phyloP scores from a whole-genome alignment of 352 stramenopile species.

The Pythium angustatum region DNA sequence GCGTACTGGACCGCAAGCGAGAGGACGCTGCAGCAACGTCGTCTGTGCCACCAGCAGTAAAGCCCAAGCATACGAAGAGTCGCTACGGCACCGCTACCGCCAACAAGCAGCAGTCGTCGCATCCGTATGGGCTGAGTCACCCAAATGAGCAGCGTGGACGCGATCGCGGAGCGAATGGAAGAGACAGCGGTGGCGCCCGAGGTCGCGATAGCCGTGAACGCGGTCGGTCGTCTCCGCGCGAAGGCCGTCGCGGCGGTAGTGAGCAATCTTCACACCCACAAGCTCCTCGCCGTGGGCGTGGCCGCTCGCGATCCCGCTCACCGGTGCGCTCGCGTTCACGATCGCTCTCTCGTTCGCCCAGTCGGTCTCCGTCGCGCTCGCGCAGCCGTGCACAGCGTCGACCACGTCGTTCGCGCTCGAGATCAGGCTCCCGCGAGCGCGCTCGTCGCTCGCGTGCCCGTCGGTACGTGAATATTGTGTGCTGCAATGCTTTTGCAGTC shows the following conservation, averaged over 20 bases:
- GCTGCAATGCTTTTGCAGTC: not conserved
- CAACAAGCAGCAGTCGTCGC: not conserved
- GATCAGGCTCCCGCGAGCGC: constrained; percentile 19
- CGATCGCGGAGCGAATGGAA: not conserved
- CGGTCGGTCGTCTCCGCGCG: constrained; percentile 15
- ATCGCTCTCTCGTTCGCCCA: constrained; percentile 13
- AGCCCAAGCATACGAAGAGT: too few species aligned
- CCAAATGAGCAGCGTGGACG: not conserved
- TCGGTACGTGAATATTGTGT: constrained; percentile 1
- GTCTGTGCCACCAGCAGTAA: too few species aligned
- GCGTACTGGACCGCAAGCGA: constrained; percentile 59
- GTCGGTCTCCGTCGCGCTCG: constrained; percentile 31
- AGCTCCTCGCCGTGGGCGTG: constrained; percentile 1
- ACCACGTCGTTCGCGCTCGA: constrained; percentile 26
- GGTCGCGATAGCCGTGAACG: not conserved
- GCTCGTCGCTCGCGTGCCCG: constrained; percentile 1
- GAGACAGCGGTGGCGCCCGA: not conserved
- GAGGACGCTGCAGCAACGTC: constrained; percentile 30
- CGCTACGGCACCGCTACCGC: not conserved
- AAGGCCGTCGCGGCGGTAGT: constrained; percentile 18
- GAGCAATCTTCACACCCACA: constrained; percentile 16
- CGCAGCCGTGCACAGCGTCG: constrained; percentile 22
- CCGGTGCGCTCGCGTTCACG: constrained; percentile 22
- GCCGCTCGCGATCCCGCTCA: constrained; percentile 31
- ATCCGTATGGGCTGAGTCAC: constrained; percentile 22